These are phyloP conservation scores for Vachellia collinsii DNA, from an alignment of 306 rosid genomes.

Conservation along the genomic window DNA sequence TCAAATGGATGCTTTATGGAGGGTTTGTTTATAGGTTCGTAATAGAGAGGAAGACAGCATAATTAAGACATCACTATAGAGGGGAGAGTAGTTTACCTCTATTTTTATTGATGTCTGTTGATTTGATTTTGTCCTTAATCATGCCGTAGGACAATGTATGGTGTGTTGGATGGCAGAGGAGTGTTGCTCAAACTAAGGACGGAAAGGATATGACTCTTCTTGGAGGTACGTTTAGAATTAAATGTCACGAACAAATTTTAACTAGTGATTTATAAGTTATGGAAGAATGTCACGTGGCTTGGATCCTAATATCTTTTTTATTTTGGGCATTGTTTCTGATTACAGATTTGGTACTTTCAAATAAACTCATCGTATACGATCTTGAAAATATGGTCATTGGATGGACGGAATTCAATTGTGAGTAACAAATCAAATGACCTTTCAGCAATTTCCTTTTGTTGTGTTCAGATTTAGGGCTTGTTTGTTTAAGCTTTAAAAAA, in stretches of 20 bases:
- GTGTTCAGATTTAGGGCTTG: slow-evolving; percentile 10
- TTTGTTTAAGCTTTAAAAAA: background rate
- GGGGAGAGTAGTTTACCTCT: background rate
- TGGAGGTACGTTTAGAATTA: slow-evolving; percentile 63
- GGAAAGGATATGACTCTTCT: slow-evolving; percentile 70
- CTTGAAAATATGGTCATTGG: slow-evolving; percentile 72
- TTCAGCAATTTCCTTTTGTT: slow-evolving; percentile 22
- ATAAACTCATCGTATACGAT: slow-evolving; percentile 73
- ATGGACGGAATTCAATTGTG: slow-evolving; percentile 80
- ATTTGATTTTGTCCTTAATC: slow-evolving; percentile 32
- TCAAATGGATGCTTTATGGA: background rate
- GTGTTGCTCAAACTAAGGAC: slow-evolving; percentile 51
- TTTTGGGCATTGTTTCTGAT: slow-evolving; percentile 30
- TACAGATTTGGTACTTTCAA: slow-evolving; percentile 82
- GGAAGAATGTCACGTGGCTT: slow-evolving; percentile 12
- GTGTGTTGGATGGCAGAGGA: slow-evolving; percentile 78
- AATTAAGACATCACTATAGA: background rate
- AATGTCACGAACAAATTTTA: slow-evolving; percentile 17
- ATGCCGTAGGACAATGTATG: slow-evolving; percentile 47
- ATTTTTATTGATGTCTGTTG: background rate
- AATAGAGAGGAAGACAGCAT: background rate
- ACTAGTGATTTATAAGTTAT: background rate
- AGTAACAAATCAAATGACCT: slow-evolving; percentile 46
- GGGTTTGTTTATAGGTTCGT: background rate
- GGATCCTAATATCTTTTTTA: background rate